phyloP scores from a whole-genome alignment of 495 filamentous ascomycete species.

The Saxispiralis lemnorum region DNA sequence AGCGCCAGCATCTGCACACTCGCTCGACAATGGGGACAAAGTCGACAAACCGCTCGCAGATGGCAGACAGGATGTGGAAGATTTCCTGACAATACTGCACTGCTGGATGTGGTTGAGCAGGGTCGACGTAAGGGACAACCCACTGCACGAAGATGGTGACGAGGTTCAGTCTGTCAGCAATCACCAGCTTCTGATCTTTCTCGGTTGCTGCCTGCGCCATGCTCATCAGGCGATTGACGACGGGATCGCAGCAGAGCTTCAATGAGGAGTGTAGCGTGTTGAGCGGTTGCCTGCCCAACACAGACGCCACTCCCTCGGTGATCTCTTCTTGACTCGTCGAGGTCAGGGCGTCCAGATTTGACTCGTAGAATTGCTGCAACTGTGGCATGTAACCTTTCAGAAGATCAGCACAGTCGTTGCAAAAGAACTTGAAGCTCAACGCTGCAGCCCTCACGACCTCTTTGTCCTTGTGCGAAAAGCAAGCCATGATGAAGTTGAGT shows the following conservation, averaged over 20 bases:
- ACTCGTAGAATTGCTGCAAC: constrained; percentile 80
- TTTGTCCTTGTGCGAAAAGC: constrained; percentile 66
- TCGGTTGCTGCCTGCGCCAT: constrained; percentile 74
- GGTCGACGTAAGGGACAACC: constrained; percentile 59
- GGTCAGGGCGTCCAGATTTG: constrained; percentile 67
- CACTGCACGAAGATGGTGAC: constrained; percentile 75
- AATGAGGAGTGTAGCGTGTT: constrained; percentile 64
- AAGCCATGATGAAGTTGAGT: constrained; percentile 81
- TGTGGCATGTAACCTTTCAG: constrained; percentile 62
- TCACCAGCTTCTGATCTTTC: constrained; percentile 57
- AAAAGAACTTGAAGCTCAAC: constrained; percentile 91
- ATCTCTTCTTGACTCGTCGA: constrained; percentile 80
- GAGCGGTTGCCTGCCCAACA: constrained; percentile 69
- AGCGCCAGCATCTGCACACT: constrained; percentile 83
- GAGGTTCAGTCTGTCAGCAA: constrained; percentile 85
- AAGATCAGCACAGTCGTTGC: constrained; percentile 76
- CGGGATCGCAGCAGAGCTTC: constrained; percentile 85
- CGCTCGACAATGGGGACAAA: constrained; percentile 82
- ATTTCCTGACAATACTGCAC: constrained; percentile 94
- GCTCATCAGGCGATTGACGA: constrained; percentile 68
- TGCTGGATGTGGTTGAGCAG: constrained; percentile 62
- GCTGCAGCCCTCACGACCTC: constrained; percentile 85
- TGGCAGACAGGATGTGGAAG: constrained; percentile 64
- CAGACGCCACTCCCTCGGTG: constrained; percentile 81
- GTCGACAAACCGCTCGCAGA: constrained; percentile 67